phyloP scores from a whole-genome alignment of 495 filamentous ascomycete species.

The Hypoxylon crocopeplum region DNA sequence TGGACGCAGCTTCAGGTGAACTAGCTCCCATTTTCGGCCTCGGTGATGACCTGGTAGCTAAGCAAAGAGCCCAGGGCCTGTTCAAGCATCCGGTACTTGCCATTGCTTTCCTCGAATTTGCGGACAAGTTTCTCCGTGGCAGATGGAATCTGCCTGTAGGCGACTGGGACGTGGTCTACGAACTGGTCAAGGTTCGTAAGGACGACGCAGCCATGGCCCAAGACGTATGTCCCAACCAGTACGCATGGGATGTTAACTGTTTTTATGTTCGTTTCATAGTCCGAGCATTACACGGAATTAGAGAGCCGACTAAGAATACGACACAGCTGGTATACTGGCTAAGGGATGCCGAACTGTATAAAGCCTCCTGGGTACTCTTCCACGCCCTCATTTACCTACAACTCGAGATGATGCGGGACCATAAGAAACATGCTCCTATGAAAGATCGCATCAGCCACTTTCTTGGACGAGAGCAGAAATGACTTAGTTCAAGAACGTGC shows the following conservation, averaged over 20 bases:
- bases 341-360: neutral
- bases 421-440: slow-evolving; percentile 9
- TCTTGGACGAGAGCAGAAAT: neutral
- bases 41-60: slow-evolving; percentile 19
- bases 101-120: slow-evolving; percentile 24
- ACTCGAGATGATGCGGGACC: slow-evolving; percentile 31
- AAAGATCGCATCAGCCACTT: slow-evolving; percentile 17
- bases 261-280: slow-evolving; percentile 34
- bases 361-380: slow-evolving; percentile 30
- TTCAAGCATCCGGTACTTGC: slow-evolving; percentile 25
- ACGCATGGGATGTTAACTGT: slow-evolving; percentile 5
- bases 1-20: slow-evolving; percentile 7
- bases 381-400: slow-evolving; percentile 40
- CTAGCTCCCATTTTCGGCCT: slow-evolving; percentile 45
- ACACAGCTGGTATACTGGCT: slow-evolving; percentile 24
- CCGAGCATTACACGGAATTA: neutral
- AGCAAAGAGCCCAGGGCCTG: slow-evolving; percentile 20
- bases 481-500: slow-evolving; percentile 5
- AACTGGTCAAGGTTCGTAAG: neutral
- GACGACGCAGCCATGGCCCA: neutral
- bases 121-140: slow-evolving; percentile 1
- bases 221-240: neutral
- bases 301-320: neutral
- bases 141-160: slow-evolving; percentile 22
- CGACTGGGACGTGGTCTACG: slow-evolving; percentile 12